Base-by-base conservation (phyloP, 169 alveolate species). In the Eimeria sp. region DNA sequence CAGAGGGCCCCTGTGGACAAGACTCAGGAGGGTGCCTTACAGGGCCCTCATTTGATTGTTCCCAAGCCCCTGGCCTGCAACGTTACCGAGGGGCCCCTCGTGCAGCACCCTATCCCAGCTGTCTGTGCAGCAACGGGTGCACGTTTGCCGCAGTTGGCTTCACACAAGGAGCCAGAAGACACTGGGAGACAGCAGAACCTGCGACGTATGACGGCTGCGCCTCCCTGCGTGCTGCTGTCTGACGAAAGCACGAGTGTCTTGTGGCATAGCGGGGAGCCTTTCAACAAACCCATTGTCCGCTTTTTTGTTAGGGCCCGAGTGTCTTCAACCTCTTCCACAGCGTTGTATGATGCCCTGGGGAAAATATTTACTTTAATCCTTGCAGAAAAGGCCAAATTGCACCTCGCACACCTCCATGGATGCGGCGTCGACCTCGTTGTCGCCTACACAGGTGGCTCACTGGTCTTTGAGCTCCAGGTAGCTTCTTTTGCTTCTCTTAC, bases 371-470 rank as follows among this genome's bases (percentile, higher is more conserved):
- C 93, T 34, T 34, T 61, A 10, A 40, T 94, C 25, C 40, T 84
- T 3, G 89, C 92, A 58, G 94, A 94, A 30, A 22, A 58, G 22
- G 89, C 95, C 20, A 83, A 86, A 27, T n/a, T 67, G 57, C 30
- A 58, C 3, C 78, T 95, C 10, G 49, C 95, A 2, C 34, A 57
- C 20, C 57, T 58, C 43, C 90, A 95, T 14, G 97, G 97, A 1
- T 95, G 97, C 86, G 95, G 95, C 34, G 95, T 95, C 54, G 97
- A 95, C 43, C 90, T 89, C 22, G 61, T 90, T 47, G 51, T 95
- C 47, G 95, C 93, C 61, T 95, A 51, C 63, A 95, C 92, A 10
- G 63, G 70, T 13, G 97, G 95, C 57, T 65, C 95, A 11, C 93
- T 95, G 18, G 83, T 89, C 67, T 27, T 95, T 25, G 97, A 95